Evolutionary conservation across 768 basidiomycete genomes (phyloP), one percentile per base, ranked within the genome.

Genomic region (Podaxis mareebaensis): DNA sequence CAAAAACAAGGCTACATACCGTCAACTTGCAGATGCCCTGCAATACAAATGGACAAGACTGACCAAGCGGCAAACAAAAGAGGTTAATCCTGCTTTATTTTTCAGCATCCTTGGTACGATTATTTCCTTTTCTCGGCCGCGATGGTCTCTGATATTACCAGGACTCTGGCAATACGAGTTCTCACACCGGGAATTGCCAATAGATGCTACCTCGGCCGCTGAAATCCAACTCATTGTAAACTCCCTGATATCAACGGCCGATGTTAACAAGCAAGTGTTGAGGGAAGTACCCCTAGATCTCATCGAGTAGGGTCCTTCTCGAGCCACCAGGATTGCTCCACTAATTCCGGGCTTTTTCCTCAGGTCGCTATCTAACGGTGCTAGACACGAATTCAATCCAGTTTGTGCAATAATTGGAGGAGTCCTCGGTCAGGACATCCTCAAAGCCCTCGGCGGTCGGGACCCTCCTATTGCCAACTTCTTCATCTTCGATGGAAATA

Each of bases 331-430:
- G 20, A 51, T 10, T 13, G 22, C 46, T 57, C 48, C 38, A 56
- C 54, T 57, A 44, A 63, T n/a, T 63, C 61, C 55, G 61, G 36
- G 24, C 33, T 24, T 56, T 49, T 46, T 44, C 40, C 53, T 64
- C 58, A 97, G 95, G 66, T 78, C 85, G n/a, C 67, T 91, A 46
- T 79, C 88, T 4, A 81, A 78, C 13, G 87, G 90, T n/a, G 89
- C 93, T 6, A 75, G 78, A 20, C 87, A 91, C 72, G 95, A 96
- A 72, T 93, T 98, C 77, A 90, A 95, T 0, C 95, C 97, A 0
- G 89, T 95, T 1, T 93, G 95, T 72, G 97, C 97, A 0, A 91
- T 99, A 39, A 82, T 99, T 42, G 97, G 97, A 28, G 97, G 97
- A 24, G 85, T 99, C 77, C 78, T 99, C 13, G 96, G 89, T 1